Evolutionary conservation across 208 protist genomes (phyloP), one percentile per base, ranked within the genome.

Genomic region (Porcisia hertigi): DNA sequence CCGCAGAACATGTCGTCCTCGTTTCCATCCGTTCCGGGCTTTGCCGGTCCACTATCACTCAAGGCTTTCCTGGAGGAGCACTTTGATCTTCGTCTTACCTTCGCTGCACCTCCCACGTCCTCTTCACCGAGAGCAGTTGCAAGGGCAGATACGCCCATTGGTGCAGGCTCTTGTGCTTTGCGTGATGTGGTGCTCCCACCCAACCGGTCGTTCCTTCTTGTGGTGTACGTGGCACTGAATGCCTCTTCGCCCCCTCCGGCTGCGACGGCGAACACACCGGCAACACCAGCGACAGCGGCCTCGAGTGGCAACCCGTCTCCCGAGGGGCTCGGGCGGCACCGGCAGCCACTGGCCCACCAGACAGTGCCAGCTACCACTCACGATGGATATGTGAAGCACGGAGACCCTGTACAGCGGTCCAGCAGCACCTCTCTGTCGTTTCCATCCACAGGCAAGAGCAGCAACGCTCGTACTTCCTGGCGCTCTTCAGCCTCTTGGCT

Each of bases 21-120:
- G 16, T 89, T 92, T 52, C 89, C 89, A 36, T 43, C 62, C 12
- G 65, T 94, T 54, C 78, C 82, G 4, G 88, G 86, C 45, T 91
- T 84, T 60, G 69, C 62, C 45, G 90, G 88, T 7, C 90, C 90
- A 3, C 75, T 84, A 23, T 86, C 84, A 25, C 76, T 94, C 6
- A 86, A 82, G 58, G 73, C 82, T 11, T 92, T 92, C 73, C 73
- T 94, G 23, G 73, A 76, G 6, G 66, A 79, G 7, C 86, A 82
- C 67, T 88, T 94, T 52, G 53, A 18, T 36, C 34, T 89, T 18
- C 76, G 81, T 6, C 75, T 94, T 43, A 70, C 71, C 4, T 90
- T 85, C 59, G 45, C 54, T 20, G 55, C 34, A 34, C 39, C 41
- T 1, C 20, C 63, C 14, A 43, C 41, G 11, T 67, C 70, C 62